A percentile compares a stretch with the other conserved stretches of the same genome.
Conservation (phyloP, 176 grass and related monocot genomes). For the Pontederia paniculata region DNA sequence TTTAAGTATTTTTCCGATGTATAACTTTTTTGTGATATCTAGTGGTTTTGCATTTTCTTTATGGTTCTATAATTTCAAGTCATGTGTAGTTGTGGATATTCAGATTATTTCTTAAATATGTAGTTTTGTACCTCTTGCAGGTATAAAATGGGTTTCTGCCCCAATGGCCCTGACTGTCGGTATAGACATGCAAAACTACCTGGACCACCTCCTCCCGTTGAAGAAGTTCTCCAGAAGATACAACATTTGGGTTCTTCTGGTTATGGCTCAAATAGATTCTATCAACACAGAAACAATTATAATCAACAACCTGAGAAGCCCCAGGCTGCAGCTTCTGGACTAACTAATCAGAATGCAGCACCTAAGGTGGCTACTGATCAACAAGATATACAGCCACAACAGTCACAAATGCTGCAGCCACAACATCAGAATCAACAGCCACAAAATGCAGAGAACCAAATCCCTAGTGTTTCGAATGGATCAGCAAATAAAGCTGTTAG, state of each 20-base stretch:
- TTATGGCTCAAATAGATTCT: conserved; percentile 43
- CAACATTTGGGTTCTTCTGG: conserved; percentile 37
- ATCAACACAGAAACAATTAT: conserved; percentile 52
- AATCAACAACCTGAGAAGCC: conserved; percentile 56
- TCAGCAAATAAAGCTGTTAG: conserved; percentile 38
- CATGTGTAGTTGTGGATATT: background rate
- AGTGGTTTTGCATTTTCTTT: background rate
- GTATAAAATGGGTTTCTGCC: conserved; percentile 98
- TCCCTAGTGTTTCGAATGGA: conserved; percentile 47
- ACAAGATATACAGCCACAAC: conserved; percentile 37
- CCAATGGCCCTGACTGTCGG: conserved; percentile 78
- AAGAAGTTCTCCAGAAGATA: conserved; percentile 90
- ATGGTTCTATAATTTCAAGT: background rate
- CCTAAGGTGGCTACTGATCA: conserved; percentile 40
- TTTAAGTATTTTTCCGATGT: background rate
- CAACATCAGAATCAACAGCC: background rate
- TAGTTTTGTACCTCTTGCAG: conserved; percentile 25
- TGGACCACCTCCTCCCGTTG: conserved; percentile 48
- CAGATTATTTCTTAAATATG: background rate
- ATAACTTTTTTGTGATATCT: background rate
- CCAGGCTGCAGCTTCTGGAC: conserved; percentile 37
- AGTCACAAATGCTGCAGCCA: conserved; percentile 6
- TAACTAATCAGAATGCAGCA: conserved; percentile 38
- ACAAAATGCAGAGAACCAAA: conserved; percentile 29
- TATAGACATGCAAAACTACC: conserved; percentile 72